Conservation (phyloP, 192 early-diverging fungal species). For the Helicostylum pulchrum region DNA sequence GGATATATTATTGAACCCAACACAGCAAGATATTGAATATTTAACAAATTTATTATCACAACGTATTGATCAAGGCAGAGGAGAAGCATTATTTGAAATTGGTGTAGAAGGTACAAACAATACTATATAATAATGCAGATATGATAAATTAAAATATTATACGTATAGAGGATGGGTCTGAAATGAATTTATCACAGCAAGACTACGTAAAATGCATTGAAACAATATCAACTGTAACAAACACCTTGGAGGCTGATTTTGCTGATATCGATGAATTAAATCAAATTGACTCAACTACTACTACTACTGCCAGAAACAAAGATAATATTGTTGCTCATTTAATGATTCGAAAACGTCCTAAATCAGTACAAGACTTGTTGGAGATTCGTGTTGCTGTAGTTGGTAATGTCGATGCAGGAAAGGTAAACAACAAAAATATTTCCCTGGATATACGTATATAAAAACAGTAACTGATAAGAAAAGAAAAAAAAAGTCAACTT, state of each 20-base stretch:
- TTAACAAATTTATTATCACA: slow-evolving; percentile 38
- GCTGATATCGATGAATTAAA: slow-evolving; percentile 46
- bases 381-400: slow-evolving; percentile 88
- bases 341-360: slow-evolving; percentile 69
- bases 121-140: neutral
- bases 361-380: slow-evolving; percentile 74
- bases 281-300: slow-evolving; percentile 8
- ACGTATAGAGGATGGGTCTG: slow-evolving; percentile 60
- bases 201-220: slow-evolving; percentile 45
- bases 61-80: slow-evolving; percentile 56
- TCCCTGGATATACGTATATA: neutral
- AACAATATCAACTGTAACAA: slow-evolving; percentile 38
- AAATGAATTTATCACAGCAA: slow-evolving; percentile 58
- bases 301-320: neutral
- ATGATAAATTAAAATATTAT: neutral
- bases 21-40: slow-evolving; percentile 44
- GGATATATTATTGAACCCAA: slow-evolving; percentile 48
- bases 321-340: slow-evolving; percentile 44
- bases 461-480: neutral
- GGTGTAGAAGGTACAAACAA: slow-evolving; percentile 60
- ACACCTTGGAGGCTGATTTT: slow-evolving; percentile 44
- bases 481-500: slow-evolving; percentile 67
- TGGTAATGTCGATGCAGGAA: slow-evolving; percentile 87
- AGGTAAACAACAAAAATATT: slow-evolving; percentile 36
- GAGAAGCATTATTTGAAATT: slow-evolving; percentile 77